Percentiles rank a stretch among this genome's conserved stretches.
Evolutionary conservation across 2,329 filamentous ascomycete species (phyloP).

Genomic region (Pseudohalonectria lignicola): DNA sequence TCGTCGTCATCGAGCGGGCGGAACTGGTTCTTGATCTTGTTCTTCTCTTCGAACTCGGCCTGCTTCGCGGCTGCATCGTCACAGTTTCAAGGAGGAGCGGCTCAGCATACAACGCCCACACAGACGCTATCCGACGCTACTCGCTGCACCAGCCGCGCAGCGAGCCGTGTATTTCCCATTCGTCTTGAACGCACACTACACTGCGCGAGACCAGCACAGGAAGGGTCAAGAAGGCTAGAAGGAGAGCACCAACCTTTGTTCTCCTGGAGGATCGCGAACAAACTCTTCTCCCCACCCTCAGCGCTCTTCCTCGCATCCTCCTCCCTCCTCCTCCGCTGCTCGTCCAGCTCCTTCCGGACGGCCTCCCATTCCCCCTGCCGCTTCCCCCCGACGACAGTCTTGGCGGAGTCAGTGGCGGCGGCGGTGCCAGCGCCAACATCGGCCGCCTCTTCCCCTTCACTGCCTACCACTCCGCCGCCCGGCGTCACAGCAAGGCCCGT

Average conservation of each 20-base stretch:
- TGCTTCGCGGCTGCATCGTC: conserved; percentile 71
- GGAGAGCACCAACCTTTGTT: conserved; percentile 54
- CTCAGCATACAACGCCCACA: too few relatives aligned
- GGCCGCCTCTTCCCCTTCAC: too few relatives aligned
- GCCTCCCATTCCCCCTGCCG: conserved; percentile 45
- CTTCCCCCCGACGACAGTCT: conserved; percentile 6
- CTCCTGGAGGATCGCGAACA: conserved; percentile 68
- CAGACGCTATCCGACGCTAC: too few relatives aligned
- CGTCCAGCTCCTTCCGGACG: conserved; percentile 54
- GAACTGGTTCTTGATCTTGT: conserved; percentile 65
- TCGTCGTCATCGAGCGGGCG: conserved; percentile 69
- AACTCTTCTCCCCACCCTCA: conserved; percentile 42
- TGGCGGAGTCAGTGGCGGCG: background rate
- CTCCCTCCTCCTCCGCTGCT: conserved; percentile 42
- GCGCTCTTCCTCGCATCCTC: conserved; percentile 33
- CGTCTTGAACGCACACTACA: background rate
- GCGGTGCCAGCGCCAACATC: background rate
- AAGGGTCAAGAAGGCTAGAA: too few relatives aligned
- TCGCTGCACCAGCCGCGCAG: too few relatives aligned
- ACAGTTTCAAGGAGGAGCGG: too few relatives aligned
- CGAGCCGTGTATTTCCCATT: background rate
- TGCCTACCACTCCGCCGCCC: too few relatives aligned
- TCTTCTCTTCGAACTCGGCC: conserved; percentile 68
- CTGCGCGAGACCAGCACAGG: too few relatives aligned
- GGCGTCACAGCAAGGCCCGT: conserved; percentile 17